Percentiles rank a stretch among this genome's conserved stretches.
Conservation (phyloP, 139 green algal genomes). For the Volvox reticuliferus region DNA sequence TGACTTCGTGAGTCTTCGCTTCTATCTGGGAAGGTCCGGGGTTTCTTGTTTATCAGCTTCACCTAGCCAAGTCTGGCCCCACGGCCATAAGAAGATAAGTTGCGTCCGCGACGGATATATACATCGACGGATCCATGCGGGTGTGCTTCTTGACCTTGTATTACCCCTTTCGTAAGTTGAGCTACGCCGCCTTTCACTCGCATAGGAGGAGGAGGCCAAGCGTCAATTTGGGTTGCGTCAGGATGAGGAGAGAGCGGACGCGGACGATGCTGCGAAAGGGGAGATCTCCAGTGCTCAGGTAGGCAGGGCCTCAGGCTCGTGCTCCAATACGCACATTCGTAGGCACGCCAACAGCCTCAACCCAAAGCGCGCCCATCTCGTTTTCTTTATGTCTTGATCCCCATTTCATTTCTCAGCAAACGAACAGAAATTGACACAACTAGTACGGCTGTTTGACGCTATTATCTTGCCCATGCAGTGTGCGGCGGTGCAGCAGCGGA, state of each 20-base stretch:
- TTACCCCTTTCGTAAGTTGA: background rate
- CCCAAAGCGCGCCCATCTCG: background rate
- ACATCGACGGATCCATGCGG: background rate
- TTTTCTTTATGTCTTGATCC: background rate
- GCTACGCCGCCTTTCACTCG: background rate
- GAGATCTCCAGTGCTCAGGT: background rate
- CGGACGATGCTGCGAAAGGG: background rate
- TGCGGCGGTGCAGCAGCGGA: too few species aligned
- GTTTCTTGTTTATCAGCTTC: background rate
- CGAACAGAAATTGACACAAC: too few species aligned
- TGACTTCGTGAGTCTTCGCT: slow-evolving; percentile 13
- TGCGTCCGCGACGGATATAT: background rate
- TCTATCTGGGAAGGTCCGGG: background rate
- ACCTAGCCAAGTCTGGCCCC: background rate
- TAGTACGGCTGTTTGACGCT: too few species aligned
- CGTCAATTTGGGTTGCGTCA: background rate
- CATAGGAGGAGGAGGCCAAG: slow-evolving; percentile 16
- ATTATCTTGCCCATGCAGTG: too few species aligned
- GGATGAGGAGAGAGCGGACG: background rate
- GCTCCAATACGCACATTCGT: background rate
- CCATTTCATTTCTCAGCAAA: too few species aligned
- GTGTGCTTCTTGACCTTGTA: background rate
- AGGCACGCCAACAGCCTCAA: background rate
- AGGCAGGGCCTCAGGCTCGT: background rate
- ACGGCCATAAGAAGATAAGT: background rate